Conservation (phyloP, 2,329 filamentous ascomycete species). For the Rhynchosporium secalis region DNA sequence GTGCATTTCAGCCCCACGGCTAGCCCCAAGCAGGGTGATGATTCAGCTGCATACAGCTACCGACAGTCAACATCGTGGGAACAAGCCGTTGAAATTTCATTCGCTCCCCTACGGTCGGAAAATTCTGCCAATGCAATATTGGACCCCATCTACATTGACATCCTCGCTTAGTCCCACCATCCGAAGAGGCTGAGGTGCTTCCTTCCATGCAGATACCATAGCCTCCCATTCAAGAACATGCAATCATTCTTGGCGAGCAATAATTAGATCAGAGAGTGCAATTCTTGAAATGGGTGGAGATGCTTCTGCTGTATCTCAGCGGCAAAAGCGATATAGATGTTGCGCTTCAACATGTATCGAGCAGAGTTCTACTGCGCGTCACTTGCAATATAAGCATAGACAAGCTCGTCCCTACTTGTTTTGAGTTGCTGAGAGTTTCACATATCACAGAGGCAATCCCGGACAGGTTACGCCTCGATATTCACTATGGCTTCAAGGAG, state of each 20-base stretch:
- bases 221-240: no score
- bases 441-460: no score
- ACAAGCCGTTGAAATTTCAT: background rate
- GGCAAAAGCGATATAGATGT: background rate
- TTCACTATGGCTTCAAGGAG: background rate
- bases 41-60: conserved; percentile 2
- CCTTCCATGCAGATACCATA: no score
- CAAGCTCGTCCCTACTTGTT: background rate
- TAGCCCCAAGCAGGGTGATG: conserved; percentile 6
- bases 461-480: background rate
- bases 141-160: background rate
- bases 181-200: no score
- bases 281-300: background rate
- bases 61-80: background rate
- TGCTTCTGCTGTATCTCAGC: background rate
- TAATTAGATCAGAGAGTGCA: no score
- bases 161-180: no score
- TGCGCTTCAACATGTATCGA: background rate
- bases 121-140: background rate
- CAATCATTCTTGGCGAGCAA: no score
- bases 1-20: background rate
- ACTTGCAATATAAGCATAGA: conserved; percentile 1
- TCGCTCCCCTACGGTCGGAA: background rate
- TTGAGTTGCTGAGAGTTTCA: no score
- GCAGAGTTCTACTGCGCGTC: background rate